These are phyloP conservation scores for Acephala macrosclerotiorum DNA, from an alignment of 2,329 filamentous ascomycete species.

Conservation along the genomic window DNA sequence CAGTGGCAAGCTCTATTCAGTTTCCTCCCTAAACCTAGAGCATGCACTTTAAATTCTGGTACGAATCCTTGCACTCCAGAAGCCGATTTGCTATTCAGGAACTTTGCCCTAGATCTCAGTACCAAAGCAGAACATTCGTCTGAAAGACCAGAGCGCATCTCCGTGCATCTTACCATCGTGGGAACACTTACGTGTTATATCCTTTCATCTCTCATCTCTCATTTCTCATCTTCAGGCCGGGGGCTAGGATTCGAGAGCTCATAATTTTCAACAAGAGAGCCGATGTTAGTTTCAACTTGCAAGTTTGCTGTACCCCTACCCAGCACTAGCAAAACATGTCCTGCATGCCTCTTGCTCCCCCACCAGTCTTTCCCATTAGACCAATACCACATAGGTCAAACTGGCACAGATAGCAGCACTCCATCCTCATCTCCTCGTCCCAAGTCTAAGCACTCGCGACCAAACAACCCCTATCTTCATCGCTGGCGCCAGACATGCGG, in stretches of 20 bases:
- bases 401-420: not conserved
- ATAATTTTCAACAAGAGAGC: no score
- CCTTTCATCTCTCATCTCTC: not conserved
- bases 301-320: no score
- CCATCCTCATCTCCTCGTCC: not conserved
- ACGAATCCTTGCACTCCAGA: not conserved
- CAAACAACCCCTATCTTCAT: not conserved
- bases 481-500: not conserved
- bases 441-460: not conserved
- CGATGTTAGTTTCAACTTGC: no score
- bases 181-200: not conserved
- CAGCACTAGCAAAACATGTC: not conserved
- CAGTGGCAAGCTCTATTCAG: slow-evolving; percentile 1
- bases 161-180: not conserved
- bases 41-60: not conserved
- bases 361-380: not conserved
- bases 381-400: not conserved
- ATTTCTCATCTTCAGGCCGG: no score
- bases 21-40: not conserved
- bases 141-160: not conserved
- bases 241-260: no score
- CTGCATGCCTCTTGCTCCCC: not conserved
- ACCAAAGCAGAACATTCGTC: not conserved
- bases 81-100: not conserved
- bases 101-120: not conserved